Evolutionary conservation across 768 basidiomycete species (phyloP), one percentile per base, ranked within the genome.

Genomic region (Calocybe indica): DNA sequence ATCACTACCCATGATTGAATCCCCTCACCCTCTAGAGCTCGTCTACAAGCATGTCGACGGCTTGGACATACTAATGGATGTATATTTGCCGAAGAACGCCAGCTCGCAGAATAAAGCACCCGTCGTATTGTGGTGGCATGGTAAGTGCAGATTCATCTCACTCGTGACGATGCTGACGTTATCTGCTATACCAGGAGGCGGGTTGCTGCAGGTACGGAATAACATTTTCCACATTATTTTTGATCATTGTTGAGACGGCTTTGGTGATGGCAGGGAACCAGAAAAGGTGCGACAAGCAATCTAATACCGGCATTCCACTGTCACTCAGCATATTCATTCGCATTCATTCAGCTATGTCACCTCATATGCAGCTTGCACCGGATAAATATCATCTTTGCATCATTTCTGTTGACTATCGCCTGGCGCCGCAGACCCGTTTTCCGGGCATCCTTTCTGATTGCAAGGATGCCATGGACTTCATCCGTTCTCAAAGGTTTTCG

Each of bases 71-170:
- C 45, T 28, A 9, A 62, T 70, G 55, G 68, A 70, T 47, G 59
- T 70, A 6, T 70, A 66, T 49, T 22, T 69, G 2, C 67, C 68
- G 1, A 52, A 56, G 14, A 53, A 38, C 7, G 65, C 65, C 7
- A 62, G 62, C 2, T 54, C 57, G 48, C 54, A 55, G 14, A 53
- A 48, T n/a, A 62, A 60, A 31, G 65, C 49, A 2, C 66, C 68
- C 0, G 52, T 68, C 11, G 43, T 67, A 13, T 44, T 66, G 13
- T 69, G 68, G 67, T 70, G 66, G 66, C 67, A 69, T 50, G 68
- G 68, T 62, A 33, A 47, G 56, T 52, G 11, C 7, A 14, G 38
- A 5, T 39, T 39, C 5, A 11, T 13, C 7, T n/a, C 7, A 13
- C 38, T 39, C 10, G 3, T 13, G 3, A 7, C 5, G n/a, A 12